Evolutionary conservation across 2,329 filamentous ascomycete species (phyloP), one percentile per base, ranked within the genome.

Genomic region (Fusarium setosum): DNA sequence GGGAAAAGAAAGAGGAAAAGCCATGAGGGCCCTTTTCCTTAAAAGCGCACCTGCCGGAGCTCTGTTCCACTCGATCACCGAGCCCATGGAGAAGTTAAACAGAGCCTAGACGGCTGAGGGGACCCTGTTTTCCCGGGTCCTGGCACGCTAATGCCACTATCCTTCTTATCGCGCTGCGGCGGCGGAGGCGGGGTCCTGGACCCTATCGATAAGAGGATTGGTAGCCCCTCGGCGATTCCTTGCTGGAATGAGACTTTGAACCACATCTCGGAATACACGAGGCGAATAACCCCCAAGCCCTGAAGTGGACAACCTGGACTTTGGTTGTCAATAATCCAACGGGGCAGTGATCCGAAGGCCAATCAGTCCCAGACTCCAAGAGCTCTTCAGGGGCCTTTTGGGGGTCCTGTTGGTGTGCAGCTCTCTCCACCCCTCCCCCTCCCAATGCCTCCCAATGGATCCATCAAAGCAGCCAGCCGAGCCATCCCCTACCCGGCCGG

Each of bases 171-270:
- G 56, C 58, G 60, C 48, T 50, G 24, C 44, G 32, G 60, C 38
- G 21, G 29, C 18, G n/a, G n/a, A n/a, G 61, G 64, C 56, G 63
- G 52, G 64, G 53, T 65, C 18, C 26, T 47, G 13, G 44, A 32
- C 18, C 32, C 44, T 65, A 62, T 62, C 65, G 20, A 50, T 26
- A 56, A 26, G 20, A 40, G 10, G n/a, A 7, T 40, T 68, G 45
- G 65, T 63, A 66, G 50, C 32, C 18, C 21, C 18, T 59, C 56
- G 56, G 66, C 63, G 49, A 62, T 45, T 45, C 59, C 44, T 61
- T 41, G 60, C 49, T 56, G 63, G 63, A 57, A 69, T 61, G 66
- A 52, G 47, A 69, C 60, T 37, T 62, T 41, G 34, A 21, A 44
- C 32, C 18, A 50, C 52, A 47, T 67, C 38, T 37, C 44, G 40